Evolutionary conservation across 371 early-diverging fungal genomes (phyloP), one percentile per base, ranked within the genome.

Genomic region (Lichtheimia hyalospora): DNA sequence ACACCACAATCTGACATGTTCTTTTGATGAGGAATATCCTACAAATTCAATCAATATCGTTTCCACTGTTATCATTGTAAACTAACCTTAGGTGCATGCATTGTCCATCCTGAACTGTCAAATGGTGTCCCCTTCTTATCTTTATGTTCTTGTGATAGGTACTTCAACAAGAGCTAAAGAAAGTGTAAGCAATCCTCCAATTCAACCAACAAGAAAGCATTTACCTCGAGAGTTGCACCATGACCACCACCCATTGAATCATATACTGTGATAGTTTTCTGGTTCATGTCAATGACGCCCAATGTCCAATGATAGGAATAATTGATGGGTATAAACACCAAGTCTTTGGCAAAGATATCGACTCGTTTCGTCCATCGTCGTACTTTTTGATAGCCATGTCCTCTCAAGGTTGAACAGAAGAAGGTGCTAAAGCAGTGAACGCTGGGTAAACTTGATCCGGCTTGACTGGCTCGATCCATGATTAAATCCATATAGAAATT

Each of bases 1-100:
- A 98, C 97, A n/a, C 99, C 99, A 72, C 99, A 99, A 72, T 99
- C 99, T 50, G 84, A 92, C 43, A 94, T 92, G 67, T 98, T 99
- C 34, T 70, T 59, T 71, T 99, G 99, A 6, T 69, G 67, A 0
- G 97, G 96, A 18, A 94, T 93, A 62, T 85, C 75, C 73, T 87
- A 13, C 1, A 15, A 43, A 40, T 34, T 25, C 24, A 18, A 25
- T 53, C 42, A 53, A 49, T 20, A 10, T 41, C 12, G 41, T 12
- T 50, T 8, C 44, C 46, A 39, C 16, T 20, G 1, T 46, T 21
- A 7, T 5, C 21, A 7, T 23, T 20, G 1, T 15, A 34, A 34
- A 34, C 34, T 34, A 34, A 84, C 83, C 67, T 84, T 92, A 1
- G 91, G 91, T 18, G 81, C 67, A 25, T 71, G 69, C 49, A 79